Evolutionary conservation across 768 basidiomycete species (phyloP).

Genomic region (Suillus decipiens): DNA sequence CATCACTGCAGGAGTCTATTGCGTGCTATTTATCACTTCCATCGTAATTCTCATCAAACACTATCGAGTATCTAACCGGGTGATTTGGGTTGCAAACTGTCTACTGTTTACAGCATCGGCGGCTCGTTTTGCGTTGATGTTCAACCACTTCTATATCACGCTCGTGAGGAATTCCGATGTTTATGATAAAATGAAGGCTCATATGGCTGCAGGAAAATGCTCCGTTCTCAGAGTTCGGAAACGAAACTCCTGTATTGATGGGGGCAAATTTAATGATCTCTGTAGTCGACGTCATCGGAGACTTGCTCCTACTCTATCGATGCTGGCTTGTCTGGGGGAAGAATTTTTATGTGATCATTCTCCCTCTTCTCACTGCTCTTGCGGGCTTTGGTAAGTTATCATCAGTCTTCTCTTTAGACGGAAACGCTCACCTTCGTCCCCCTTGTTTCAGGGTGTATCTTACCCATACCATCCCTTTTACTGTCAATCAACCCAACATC

Average conservation of each 20-base stretch:
- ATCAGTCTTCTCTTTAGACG: neutral
- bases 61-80: constrained; percentile 2
- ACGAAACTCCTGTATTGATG: constrained; percentile 22
- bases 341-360: constrained; percentile 28
- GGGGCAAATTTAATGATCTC: constrained; percentile 30
- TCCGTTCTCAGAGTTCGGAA: constrained; percentile 20
- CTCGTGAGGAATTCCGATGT: constrained; percentile 21
- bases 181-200: neutral
- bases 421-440: neutral
- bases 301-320: constrained; percentile 33
- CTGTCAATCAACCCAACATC: constrained; percentile 1
- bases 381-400: constrained; percentile 28
- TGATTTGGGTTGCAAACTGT: constrained; percentile 16
- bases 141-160: constrained; percentile 21
- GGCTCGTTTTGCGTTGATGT: constrained; percentile 22
- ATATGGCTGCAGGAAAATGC: constrained; percentile 13
- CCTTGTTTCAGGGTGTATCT: neutral
- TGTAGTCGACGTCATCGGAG: constrained; percentile 25
- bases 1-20: constrained; percentile 13
- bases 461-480: constrained; percentile 2
- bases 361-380: constrained; percentile 30
- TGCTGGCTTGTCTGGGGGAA: constrained; percentile 35
- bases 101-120: constrained; percentile 22
- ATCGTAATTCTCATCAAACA: constrained; percentile 17
- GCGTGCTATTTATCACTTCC: constrained; percentile 19